Percentiles rank a stretch among this genome's conserved stretches.
Conservation (phyloP, 441 rosid species). For the Gossypium davidsonii region DNA sequence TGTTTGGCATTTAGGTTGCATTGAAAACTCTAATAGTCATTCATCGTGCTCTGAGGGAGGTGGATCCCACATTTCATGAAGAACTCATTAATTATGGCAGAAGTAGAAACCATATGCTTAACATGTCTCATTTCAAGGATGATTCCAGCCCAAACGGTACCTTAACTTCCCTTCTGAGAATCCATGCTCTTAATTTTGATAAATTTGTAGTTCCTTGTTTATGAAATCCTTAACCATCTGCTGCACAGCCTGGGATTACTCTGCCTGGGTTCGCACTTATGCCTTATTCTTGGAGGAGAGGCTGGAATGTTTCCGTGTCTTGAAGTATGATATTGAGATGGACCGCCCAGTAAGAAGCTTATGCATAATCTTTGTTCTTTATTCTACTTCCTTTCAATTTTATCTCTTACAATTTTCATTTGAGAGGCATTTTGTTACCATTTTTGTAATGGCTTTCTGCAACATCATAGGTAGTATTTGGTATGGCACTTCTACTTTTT, state of each 20-base stretch:
- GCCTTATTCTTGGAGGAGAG: slow-evolving; percentile 92
- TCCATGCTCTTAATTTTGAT: not conserved
- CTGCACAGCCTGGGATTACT: slow-evolving; percentile 80
- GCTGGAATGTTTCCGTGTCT: slow-evolving; percentile 78
- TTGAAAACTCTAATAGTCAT: slow-evolving; percentile 82
- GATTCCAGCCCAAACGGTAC: slow-evolving; percentile 93
- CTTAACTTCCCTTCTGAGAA: not conserved
- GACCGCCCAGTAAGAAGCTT: slow-evolving; percentile 64
- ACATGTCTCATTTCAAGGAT: slow-evolving; percentile 94
- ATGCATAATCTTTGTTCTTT: not conserved
- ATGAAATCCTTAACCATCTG: slow-evolving; percentile 23
- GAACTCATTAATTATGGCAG: slow-evolving; percentile 89
- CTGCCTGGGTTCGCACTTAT: slow-evolving; percentile 88
- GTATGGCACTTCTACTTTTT: too few relatives aligned
- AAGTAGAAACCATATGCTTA: slow-evolving; percentile 88
- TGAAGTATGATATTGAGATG: slow-evolving; percentile 79
- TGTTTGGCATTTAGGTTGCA: slow-evolving; percentile 59
- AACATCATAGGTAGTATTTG: not conserved
- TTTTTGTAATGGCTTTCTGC: not conserved
- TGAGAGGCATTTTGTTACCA: not conserved
- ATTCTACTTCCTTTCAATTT: not conserved
- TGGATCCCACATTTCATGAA: slow-evolving; percentile 91
- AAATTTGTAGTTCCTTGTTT: slow-evolving; percentile 8
- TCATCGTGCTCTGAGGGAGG: slow-evolving; percentile 97
- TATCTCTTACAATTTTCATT: not conserved